Evolutionary conservation across 257 asterid species (phyloP).

Genomic region (Striga asiatica): DNA sequence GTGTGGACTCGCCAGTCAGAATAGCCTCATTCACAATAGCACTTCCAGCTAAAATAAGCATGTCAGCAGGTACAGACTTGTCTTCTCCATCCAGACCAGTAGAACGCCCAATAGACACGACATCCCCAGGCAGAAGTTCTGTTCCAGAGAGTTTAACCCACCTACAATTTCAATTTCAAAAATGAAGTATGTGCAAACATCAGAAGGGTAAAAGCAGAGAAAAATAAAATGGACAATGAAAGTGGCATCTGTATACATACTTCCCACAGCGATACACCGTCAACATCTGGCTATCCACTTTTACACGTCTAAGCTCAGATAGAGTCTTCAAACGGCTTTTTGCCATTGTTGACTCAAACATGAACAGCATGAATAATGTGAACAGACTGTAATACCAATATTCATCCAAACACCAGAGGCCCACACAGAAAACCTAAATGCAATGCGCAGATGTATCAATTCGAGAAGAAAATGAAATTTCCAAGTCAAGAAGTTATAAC

Average conservation of each 20-base stretch:
- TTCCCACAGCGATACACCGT: constrained; percentile 95
- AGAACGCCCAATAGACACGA: constrained; percentile 96
- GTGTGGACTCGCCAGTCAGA: constrained; percentile 96
- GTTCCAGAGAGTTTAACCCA: constrained; percentile 92
- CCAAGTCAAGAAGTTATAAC: neutral
- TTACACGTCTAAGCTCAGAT: constrained; percentile 89
- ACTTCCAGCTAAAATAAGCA: constrained; percentile 97
- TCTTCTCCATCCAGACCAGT: constrained; percentile 77
- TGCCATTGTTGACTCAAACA: constrained; percentile 99
- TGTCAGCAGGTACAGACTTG: constrained; percentile 94
- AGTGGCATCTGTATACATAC: constrained; percentile 41
- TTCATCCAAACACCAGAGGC: constrained; percentile 96
- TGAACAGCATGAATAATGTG: constrained; percentile 91
- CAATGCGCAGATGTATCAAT: constrained; percentile 14
- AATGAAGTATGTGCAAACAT: constrained; percentile 19
- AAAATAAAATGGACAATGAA: neutral
- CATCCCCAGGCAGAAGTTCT: constrained; percentile 92
- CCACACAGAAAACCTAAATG: constrained; percentile 92
- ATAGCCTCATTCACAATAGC: constrained; percentile 97
- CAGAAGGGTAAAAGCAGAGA: neutral
- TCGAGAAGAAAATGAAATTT: constrained; percentile 2
- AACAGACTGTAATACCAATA: constrained; percentile 95
- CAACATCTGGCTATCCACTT: constrained; percentile 80
- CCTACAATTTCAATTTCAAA: constrained; percentile 31
- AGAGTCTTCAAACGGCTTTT: constrained; percentile 93